Conservation (phyloP, 2,329 filamentous ascomycete species). For the Dothiorella sarmentorum region DNA sequence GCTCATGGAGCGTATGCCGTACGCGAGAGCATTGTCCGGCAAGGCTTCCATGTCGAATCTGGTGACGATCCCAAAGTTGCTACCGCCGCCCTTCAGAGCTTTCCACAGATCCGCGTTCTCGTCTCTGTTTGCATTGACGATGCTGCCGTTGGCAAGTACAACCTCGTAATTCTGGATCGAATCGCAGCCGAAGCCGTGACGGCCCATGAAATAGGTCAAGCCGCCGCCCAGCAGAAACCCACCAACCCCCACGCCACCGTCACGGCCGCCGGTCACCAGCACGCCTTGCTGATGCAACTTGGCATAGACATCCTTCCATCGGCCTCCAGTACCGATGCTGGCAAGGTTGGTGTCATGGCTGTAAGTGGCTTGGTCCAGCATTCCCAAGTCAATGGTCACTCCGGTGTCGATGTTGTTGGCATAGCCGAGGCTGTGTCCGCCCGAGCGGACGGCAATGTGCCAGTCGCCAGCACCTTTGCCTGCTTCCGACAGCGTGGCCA, state of each 20-base stretch:
- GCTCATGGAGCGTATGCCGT: neutral
- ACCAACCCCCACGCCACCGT: conserved; percentile 25
- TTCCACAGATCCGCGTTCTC: conserved; percentile 31
- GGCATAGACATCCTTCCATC: conserved; percentile 27
- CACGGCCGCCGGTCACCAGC: conserved; percentile 26
- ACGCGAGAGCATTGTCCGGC: neutral
- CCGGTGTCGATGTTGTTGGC: conserved; percentile 28
- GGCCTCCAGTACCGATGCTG: conserved; percentile 25
- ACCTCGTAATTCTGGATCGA: neutral
- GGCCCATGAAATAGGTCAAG: neutral
- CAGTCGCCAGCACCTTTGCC: neutral
- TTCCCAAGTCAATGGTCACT: conserved; percentile 29
- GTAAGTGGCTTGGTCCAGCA: conserved; percentile 25
- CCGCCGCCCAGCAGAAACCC: conserved; percentile 27
- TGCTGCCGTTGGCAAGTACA: neutral
- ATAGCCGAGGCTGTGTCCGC: conserved; percentile 26
- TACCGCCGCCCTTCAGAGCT: conserved; percentile 36
- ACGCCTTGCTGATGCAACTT: conserved; percentile 24
- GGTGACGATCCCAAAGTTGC: conserved; percentile 39
- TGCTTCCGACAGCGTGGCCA: neutral
- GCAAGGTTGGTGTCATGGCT: conserved; percentile 24
- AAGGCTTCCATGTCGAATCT: conserved; percentile 26
- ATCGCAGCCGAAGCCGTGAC: neutral
- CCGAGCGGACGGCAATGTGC: neutral
- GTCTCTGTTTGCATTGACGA: neutral